Evolutionary conservation across 2,329 filamentous ascomycete genomes (phyloP), one percentile per base, ranked within the genome.

Genomic region (Cercospora sesami): DNA sequence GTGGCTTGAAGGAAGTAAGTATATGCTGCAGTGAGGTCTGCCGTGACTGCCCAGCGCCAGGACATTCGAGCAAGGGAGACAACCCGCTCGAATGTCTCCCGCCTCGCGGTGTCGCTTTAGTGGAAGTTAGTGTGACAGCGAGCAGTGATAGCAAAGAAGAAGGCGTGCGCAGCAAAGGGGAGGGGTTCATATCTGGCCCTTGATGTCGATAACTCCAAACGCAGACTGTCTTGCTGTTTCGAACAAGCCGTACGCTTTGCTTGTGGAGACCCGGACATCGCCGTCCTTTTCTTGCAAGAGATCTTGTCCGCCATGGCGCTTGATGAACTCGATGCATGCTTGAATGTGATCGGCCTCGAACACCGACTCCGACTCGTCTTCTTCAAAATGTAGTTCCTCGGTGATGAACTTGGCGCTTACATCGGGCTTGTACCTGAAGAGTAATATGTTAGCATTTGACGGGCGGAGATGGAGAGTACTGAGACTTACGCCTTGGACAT

Each of bases 351-450:
- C 73, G 30, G 75, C 73, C 28, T 73, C 67, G 63, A 76, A 74
- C 1, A 66, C 65, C 18, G 72, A 71, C 23, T 73, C 72, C 82
- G 96, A 92, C 77, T 91, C 87, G 81, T 97, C 93, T 68, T 91
- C 93, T 80, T 97, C 93, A 80, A 99, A 99, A 61, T 92, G 93
- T 76, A 99, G 90, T 81, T 98, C 94, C 81, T 97, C 93, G 68
- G 94, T 96, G 76, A 99, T 87, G 82, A 96, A 97, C 73, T 92
- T 91, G 73, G 98, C 86, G 76, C 90, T 91, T 77, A 98, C 87
- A 79, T 94, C 91, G 73, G 91, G 92, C 83, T 96, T 96, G 84
- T 97, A 98, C 78, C 95, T 99, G 75, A 58, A 16, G 60, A 31
- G 21, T 10, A 26, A 51, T 28, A 21, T 21, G 78, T 91, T 82